Percentiles rank a stretch among this genome's conserved stretches.
phyloP scores from a whole-genome alignment of 495 filamentous ascomycete genomes.

The Neurospora sublineolata region DNA sequence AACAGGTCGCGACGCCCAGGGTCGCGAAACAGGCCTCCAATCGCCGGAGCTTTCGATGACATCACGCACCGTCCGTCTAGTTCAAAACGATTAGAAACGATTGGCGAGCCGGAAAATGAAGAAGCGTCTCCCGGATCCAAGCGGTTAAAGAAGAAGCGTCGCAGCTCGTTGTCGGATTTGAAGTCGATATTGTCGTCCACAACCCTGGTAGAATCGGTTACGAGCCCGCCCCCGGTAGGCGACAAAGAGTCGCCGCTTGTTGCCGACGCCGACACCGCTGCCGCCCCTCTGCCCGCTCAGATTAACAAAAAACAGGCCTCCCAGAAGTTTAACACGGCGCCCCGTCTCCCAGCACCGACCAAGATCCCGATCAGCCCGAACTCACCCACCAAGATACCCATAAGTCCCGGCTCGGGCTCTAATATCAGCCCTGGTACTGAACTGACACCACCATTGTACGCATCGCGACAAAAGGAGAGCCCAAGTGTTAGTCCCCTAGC shows the following conservation, averaged over 20 bases:
- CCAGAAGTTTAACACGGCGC: constrained; percentile 43
- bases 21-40: constrained; percentile 54
- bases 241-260: background rate
- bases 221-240: constrained; percentile 1
- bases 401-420: background rate
- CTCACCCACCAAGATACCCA: constrained; percentile 5
- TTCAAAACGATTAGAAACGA: constrained; percentile 36
- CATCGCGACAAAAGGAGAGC: constrained; percentile 35
- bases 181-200: constrained; percentile 46
- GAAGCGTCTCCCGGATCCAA: constrained; percentile 21
- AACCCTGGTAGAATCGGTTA: constrained; percentile 29
- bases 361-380: constrained; percentile 34
- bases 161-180: constrained; percentile 86
- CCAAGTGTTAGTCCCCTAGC: constrained; percentile 18
- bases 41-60: constrained; percentile 52
- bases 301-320: constrained; percentile 47
- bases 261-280: constrained; percentile 7
- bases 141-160: constrained; percentile 60
- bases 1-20: constrained; percentile 45
- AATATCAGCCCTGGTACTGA: background rate
- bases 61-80: constrained; percentile 31
- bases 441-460: constrained; percentile 7
- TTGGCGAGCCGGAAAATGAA: constrained; percentile 38
- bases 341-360: constrained; percentile 27
- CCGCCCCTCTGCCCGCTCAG: constrained; percentile 23